Conservation (phyloP, 805 yeast species). For the Yarrowia sp. region DNA sequence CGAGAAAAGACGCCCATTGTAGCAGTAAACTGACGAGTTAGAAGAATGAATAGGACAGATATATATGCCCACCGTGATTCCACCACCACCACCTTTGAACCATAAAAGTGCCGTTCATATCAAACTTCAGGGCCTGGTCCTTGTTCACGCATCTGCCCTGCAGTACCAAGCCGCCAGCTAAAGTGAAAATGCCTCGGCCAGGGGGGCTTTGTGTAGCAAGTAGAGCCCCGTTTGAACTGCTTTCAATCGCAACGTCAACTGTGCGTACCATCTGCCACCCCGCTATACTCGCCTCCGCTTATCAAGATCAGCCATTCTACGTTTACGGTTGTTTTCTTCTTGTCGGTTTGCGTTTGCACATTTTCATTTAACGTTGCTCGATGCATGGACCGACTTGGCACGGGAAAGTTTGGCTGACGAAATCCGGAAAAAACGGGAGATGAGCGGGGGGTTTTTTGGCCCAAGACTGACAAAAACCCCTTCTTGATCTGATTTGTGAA, state of each 20-base stretch:
- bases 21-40: too few species aligned
- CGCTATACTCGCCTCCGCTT: too few species aligned
- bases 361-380: background rate
- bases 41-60: too few species aligned
- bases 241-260: too few species aligned
- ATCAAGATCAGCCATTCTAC: background rate
- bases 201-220: background rate
- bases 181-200: slow-evolving; percentile 28
- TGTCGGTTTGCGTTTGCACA: background rate
- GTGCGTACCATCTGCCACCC: too few species aligned
- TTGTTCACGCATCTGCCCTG: slow-evolving; percentile 35
- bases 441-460: background rate
- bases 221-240: too few species aligned
- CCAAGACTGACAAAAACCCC: too few species aligned
- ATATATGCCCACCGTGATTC: background rate
- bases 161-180: slow-evolving; percentile 14
- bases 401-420: background rate
- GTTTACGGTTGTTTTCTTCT: background rate
- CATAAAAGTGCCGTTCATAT: slow-evolving; percentile 32
- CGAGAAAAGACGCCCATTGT: slow-evolving; percentile 9
- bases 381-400: slow-evolving; percentile 23
- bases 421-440: background rate
- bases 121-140: background rate
- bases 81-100: background rate
- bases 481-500: too few species aligned